Evolutionary conservation across 106 monocot genomes (phyloP), one percentile per base, ranked within the genome.

Genomic region (Posidonia australis): DNA sequence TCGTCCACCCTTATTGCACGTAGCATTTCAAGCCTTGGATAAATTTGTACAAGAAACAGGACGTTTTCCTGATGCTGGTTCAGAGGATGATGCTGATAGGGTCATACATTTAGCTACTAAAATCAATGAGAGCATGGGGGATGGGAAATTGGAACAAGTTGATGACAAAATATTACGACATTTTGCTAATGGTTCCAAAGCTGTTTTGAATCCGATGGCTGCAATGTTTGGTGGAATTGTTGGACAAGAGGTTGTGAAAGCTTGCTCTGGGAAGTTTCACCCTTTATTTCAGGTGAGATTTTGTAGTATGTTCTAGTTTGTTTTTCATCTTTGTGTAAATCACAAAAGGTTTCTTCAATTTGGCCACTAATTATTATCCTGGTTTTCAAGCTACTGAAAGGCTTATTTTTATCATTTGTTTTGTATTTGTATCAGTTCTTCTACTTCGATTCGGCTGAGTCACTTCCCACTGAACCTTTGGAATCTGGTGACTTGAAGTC

Each of bases 151-250:
- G 54, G 82, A 80, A 30, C 69, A 78, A 45, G 51, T 90, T 29
- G 82, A 96, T 65, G 60, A 70, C 29, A 84, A 80, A 51, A 60
- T 96, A 56, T 74, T 96, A 26, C 61, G 46, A 31, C 72, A 80
- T 69, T 90, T 96, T 70, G 73, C 86, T 60, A 80, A 52, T 78
- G 90, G 90, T 60, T 90, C 86, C 10, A 73, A 74, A 60, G 84
- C 93, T 31, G 70, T 94, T 60, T 76, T 96, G 74, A 96, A 96
- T 73, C 94, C 90, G 28, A 90, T 96, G 90, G 86, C 86, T 60
- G 90, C 90, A 31, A 84, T 96, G 76, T 96, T 96, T 82, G 94
- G 94, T 63, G 94, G 94, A 52, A 87, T 96, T 60, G 87, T 90
- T 48, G 94, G 94, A 28, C 94, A 96, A 71, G 94, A 96, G 52